Evolutionary conservation across 768 basidiomycete genomes (phyloP).

Genomic region (Coprinellus micaceus): DNA sequence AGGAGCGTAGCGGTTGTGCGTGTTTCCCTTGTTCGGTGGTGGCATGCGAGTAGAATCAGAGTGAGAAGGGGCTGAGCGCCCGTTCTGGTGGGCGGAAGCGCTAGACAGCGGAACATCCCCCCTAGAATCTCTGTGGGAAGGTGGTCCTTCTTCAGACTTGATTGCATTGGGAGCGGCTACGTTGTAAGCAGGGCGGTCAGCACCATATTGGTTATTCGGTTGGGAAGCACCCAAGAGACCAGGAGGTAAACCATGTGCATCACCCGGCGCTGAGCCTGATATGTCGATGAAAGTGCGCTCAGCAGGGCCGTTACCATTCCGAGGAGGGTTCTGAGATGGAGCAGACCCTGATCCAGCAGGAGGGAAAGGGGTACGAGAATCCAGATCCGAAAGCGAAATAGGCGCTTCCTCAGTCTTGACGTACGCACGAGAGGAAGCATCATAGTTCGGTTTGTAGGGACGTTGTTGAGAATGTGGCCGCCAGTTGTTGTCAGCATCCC

Average conservation of each 20-base stretch:
- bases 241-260: background rate
- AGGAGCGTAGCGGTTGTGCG: background rate
- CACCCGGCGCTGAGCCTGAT: background rate
- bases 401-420: constrained; percentile 10
- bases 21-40: background rate
- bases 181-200: background rate
- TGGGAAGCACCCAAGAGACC: background rate
- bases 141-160: background rate
- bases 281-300: background rate
- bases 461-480: constrained; percentile 5
- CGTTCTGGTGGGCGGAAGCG: background rate
- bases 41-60: background rate
- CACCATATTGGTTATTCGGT: background rate
- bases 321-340: background rate
- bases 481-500: constrained; percentile 7
- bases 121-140: background rate
- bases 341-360: background rate
- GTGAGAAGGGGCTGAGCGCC: background rate
- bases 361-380: constrained; percentile 5
- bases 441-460: constrained; percentile 4
- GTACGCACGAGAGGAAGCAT: background rate
- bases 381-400: constrained; percentile 7
- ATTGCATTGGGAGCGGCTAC: background rate
- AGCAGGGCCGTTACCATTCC: background rate
- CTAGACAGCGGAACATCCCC: background rate